Conservation (phyloP, 192 early-diverging fungal genomes). For the Entomortierella lignicola region DNA sequence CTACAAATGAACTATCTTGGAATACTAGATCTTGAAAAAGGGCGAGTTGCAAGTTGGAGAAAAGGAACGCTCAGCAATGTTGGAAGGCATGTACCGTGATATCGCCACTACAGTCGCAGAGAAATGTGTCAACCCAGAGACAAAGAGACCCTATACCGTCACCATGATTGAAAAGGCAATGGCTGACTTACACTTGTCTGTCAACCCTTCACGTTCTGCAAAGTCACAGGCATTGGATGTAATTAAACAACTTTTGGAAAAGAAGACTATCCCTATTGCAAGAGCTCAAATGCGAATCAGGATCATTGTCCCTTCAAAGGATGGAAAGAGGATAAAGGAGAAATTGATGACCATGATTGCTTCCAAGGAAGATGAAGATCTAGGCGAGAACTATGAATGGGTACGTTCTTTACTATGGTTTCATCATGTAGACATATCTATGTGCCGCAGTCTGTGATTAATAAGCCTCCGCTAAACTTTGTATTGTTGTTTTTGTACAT, state of each 20-base stretch:
- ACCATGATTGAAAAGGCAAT: constrained; percentile 99
- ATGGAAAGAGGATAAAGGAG: constrained; percentile 89
- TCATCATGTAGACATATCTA: background rate
- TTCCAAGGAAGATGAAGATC: constrained; percentile 80
- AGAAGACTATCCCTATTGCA: constrained; percentile 89
- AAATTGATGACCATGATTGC: constrained; percentile 70
- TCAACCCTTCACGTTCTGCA: constrained; percentile 88
- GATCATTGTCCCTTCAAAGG: constrained; percentile 84
- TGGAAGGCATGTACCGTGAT: constrained; percentile 86
- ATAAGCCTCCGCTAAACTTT: constrained; percentile 9
- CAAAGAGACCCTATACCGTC: constrained; percentile 94
- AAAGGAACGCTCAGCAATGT: constrained; percentile 90
- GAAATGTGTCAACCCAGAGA: constrained; percentile 95
- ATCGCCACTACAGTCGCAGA: constrained; percentile 97
- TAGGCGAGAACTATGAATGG: constrained; percentile 86
- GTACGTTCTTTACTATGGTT: constrained; percentile 52
- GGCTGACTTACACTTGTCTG: constrained; percentile 90
- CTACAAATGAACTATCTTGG: background rate
- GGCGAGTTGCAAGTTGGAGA: constrained; percentile 98
- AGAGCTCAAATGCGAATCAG: constrained; percentile 94
- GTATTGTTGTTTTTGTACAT: constrained; percentile 14
- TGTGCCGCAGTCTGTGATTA: background rate
- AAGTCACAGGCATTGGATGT: constrained; percentile 97
- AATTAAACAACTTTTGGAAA: constrained; percentile 92
- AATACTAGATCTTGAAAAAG: constrained; percentile 85